These are phyloP conservation scores for Aspergillus carbonarius DNA, from an alignment of 2,329 filamentous ascomycete species.

Conservation along the genomic window DNA sequence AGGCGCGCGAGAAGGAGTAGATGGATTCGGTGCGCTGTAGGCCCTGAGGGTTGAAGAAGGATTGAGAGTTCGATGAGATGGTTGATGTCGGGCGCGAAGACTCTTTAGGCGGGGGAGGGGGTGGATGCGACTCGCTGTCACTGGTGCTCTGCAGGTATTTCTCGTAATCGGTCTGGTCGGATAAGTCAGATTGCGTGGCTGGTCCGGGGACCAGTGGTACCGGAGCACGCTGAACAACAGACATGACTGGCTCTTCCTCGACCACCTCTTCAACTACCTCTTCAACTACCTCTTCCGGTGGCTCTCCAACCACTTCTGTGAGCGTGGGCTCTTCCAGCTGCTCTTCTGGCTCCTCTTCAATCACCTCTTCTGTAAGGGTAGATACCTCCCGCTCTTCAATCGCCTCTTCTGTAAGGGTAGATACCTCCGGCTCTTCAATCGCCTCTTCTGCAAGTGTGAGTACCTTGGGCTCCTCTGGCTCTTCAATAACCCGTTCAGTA, in stretches of 20 bases:
- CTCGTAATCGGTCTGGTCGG: slow-evolving; percentile 41
- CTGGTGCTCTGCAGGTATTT: slow-evolving; percentile 42
- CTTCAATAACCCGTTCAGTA: too few species aligned
- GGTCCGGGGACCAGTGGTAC: slow-evolving; percentile 22
- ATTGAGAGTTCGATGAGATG: slow-evolving; percentile 37
- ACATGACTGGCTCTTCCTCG: slow-evolving; percentile 22
- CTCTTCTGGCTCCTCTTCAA: neutral
- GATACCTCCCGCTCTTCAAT: neutral
- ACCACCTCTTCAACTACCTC: neutral
- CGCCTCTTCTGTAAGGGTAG: neutral
- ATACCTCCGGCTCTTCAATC: neutral
- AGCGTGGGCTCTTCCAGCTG: neutral
- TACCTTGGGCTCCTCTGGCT: neutral
- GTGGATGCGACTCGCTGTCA: slow-evolving; percentile 30
- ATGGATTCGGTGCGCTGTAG: slow-evolving; percentile 75
- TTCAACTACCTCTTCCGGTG: neutral
- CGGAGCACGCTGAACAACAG: slow-evolving; percentile 28
- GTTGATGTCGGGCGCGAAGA: slow-evolving; percentile 27
- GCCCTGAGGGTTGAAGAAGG: slow-evolving; percentile 46
- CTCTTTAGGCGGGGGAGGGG: slow-evolving; percentile 39
- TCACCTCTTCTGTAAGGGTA: neutral
- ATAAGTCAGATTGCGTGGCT: slow-evolving; percentile 12
- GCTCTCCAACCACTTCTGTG: neutral
- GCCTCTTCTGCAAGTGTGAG: neutral
- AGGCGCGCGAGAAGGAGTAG: slow-evolving; percentile 87